Conservation (phyloP, 164 flowering plant genomes). For the Stephania cephalantha region DNA sequence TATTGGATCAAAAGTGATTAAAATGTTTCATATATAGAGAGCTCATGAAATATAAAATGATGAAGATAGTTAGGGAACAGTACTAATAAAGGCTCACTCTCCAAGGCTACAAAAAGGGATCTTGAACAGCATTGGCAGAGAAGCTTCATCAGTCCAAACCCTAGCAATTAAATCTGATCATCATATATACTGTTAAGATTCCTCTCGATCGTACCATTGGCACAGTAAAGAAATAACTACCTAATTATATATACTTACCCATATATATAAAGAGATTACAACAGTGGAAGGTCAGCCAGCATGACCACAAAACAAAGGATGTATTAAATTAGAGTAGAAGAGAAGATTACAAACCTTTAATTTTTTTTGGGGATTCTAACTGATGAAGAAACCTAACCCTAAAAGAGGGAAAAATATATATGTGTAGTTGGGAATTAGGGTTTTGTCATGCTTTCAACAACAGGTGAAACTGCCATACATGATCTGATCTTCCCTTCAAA, state of each 20-base stretch:
- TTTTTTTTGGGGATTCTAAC: slow-evolving; percentile 2
- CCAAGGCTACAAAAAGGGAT: slow-evolving; percentile 12
- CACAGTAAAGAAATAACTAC: slow-evolving; percentile 2
- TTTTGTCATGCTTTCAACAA: slow-evolving; percentile 34
- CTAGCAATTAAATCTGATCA: slow-evolving; percentile 5
- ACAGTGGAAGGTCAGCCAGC: not conserved
- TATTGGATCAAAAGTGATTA: not conserved
- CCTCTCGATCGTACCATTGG: slow-evolving; percentile 1
- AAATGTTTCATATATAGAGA: not conserved
- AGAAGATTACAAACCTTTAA: slow-evolving; percentile 19
- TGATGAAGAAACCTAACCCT: slow-evolving; percentile 7
- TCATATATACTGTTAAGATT: slow-evolving; percentile 5
- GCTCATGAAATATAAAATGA: not conserved
- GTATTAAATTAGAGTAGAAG: slow-evolving; percentile 3
- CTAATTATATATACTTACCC: not conserved
- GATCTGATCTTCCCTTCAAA: slow-evolving; percentile 50
- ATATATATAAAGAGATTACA: not conserved
- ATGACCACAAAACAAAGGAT: not conserved
- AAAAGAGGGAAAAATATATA: not conserved
- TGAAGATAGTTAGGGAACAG: not conserved
- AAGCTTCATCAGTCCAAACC: slow-evolving; percentile 17
- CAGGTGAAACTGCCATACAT: slow-evolving; percentile 70
- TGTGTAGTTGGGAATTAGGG: not conserved
- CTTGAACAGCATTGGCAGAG: slow-evolving; percentile 10
- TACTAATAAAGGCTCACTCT: slow-evolving; percentile 2